phyloP scores from a whole-genome alignment of 2,329 filamentous ascomycete species.

The Alternaria angustiovoidea region DNA sequence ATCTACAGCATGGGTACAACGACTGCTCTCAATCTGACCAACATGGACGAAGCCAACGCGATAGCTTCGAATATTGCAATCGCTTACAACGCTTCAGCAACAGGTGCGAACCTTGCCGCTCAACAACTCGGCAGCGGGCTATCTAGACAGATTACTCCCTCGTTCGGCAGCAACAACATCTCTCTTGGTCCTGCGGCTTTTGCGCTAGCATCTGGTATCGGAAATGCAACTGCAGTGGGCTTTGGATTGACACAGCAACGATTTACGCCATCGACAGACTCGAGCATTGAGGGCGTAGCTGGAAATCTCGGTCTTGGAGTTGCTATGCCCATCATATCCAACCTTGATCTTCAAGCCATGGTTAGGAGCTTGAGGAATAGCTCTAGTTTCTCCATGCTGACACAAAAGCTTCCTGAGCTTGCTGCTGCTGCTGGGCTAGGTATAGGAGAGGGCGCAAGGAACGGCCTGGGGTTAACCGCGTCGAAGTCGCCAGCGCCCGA shows the following conservation, averaged over 20 bases:
- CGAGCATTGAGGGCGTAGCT: conserved; percentile 33
- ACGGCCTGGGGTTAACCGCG: conserved; percentile 29
- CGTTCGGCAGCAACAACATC: conserved; percentile 10
- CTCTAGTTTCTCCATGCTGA: conserved; percentile 9
- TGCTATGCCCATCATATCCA: conserved; percentile 33
- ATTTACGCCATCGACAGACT: conserved; percentile 25
- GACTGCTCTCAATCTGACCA: conserved; percentile 37
- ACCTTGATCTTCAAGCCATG: conserved; percentile 28
- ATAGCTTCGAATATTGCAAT: conserved; percentile 31
- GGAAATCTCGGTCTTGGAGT: conserved; percentile 40
- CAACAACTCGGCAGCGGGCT: conserved; percentile 40
- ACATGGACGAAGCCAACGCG: conserved; percentile 21
- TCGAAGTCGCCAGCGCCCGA: not conserved
- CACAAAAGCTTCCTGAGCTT: conserved; percentile 34
- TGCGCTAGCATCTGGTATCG: conserved; percentile 39
- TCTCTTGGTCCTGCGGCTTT: conserved; percentile 32
- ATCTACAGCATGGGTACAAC: conserved; percentile 33
- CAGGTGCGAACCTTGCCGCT: conserved; percentile 34
- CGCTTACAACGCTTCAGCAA: conserved; percentile 29
- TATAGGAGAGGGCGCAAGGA: conserved; percentile 38
- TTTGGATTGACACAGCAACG: conserved; percentile 33
- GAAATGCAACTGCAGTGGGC: conserved; percentile 36
- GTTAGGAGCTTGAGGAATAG: conserved; percentile 20
- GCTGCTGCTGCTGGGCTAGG: conserved; percentile 38
- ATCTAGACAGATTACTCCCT: conserved; percentile 29